Conservation (phyloP, 2,329 filamentous ascomycete genomes). For the Cercospora janseana region DNA sequence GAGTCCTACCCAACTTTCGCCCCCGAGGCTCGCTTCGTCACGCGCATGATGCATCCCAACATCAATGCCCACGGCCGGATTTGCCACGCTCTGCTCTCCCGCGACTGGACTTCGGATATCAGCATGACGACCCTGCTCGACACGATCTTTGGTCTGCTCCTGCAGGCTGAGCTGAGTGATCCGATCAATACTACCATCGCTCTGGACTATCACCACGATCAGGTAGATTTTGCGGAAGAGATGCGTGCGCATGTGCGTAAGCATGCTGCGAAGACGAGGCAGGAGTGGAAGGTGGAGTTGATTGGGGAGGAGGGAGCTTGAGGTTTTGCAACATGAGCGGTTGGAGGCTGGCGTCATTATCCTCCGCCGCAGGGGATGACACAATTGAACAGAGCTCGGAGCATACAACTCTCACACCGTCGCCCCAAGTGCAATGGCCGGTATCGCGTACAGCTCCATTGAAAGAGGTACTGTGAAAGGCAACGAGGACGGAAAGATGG, state of each 20-base stretch:
- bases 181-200: constrained; percentile 37
- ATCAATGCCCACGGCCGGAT: constrained; percentile 41
- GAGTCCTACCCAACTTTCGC: constrained; percentile 40
- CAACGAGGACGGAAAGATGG: too few relatives aligned
- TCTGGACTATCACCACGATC: constrained; percentile 37
- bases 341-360: too few relatives aligned
- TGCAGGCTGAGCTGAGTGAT: constrained; percentile 37
- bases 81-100: constrained; percentile 38
- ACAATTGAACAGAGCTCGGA: too few relatives aligned
- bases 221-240: constrained; percentile 37
- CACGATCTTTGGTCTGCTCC: constrained; percentile 38
- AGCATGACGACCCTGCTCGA: constrained; percentile 37
- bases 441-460: too few relatives aligned
- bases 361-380: too few relatives aligned
- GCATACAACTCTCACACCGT: too few relatives aligned
- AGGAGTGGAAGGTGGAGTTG: constrained; percentile 32
- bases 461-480: too few relatives aligned
- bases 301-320: neutral
- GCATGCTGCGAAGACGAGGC: constrained; percentile 35
- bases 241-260: constrained; percentile 33
- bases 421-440: too few relatives aligned
- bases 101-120: constrained; percentile 41
- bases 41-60: constrained; percentile 42
- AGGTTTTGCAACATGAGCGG: too few relatives aligned
- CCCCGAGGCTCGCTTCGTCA: constrained; percentile 40